Evolutionary conservation across 192 early-diverging fungal species (phyloP), one percentile per base, ranked within the genome.

Genomic region (Dispira parvispora): DNA sequence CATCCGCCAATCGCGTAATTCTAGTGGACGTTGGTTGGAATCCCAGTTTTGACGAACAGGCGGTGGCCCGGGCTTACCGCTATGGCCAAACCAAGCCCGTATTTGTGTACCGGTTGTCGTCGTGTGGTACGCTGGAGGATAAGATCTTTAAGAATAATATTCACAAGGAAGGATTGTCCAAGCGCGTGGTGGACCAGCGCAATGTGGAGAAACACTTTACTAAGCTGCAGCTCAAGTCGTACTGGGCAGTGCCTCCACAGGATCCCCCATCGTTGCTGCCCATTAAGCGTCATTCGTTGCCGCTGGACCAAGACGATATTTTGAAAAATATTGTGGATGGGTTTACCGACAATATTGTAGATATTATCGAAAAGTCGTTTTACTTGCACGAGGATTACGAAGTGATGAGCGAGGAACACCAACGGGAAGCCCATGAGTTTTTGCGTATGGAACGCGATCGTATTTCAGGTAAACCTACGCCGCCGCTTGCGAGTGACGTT

Each of bases 11-110:
- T 62, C 76, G 86, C 4, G 80, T 91, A 8, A 71, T 91, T 18
- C 62, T 91, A 14, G 72, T 82, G 62, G 89, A 89, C 63, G 67
- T 80, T 27, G 86, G 85, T 45, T 91, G 87, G 87, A 91, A 89
- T 55, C 89, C 89, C 23, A 82, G 80, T 43, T 74, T 74, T 47
- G 84, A 86, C 62, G 82, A 89, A 50, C 87, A 89, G 70, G 82
- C 84, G 3, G 76, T 89, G 38, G 87, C 83, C 0, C 71, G 85
- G 28, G 78, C 75, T 11, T 84, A 86, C 66, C 77, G 84, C 11
- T 88, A 81, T 68, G 86, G 83, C 11, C 87, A 89, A 66, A 76
- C 60, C 18, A 73, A 78, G n/a, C 78, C 72, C 13, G 85, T 89
- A 21, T 82, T 70, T 68, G 80, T 88, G 5, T 89, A 89, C 58